Conservation (phyloP, 2,329 filamentous ascomycete genomes). For the Trichophyton benhamiae region DNA sequence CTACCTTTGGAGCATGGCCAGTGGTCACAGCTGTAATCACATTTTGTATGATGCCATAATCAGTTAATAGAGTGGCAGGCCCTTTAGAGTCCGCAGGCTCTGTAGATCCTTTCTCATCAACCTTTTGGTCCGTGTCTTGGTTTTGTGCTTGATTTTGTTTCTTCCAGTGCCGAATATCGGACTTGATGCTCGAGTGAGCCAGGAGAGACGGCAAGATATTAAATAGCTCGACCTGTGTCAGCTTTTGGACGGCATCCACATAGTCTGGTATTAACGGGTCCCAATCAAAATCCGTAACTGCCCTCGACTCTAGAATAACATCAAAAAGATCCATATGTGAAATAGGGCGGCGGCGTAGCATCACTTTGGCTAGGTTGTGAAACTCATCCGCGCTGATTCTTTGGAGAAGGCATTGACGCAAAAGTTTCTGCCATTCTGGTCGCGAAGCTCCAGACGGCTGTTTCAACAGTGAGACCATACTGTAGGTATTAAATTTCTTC, state of each 20-base stretch:
- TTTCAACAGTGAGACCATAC: not conserved
- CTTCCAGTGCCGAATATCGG: conserved; percentile 9
- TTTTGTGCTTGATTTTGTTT: not conserved
- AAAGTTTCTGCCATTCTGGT: conserved; percentile 11
- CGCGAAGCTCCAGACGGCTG: not conserved
- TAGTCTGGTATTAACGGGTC: conserved; percentile 33
- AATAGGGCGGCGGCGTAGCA: conserved; percentile 23
- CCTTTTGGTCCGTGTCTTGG: not conserved
- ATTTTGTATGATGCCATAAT: conserved; percentile 33
- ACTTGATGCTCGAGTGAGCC: conserved; percentile 26
- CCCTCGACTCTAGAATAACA: conserved; percentile 25
- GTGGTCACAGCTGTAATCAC: conserved; percentile 29
- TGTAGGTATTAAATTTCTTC: not conserved
- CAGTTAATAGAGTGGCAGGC: conserved; percentile 28
- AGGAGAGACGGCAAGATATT: conserved; percentile 24
- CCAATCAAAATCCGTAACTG: conserved; percentile 25
- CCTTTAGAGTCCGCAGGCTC: not conserved
- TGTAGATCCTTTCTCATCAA: not conserved
- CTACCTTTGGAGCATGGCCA: conserved; percentile 21
- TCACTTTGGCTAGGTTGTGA: conserved; percentile 25
- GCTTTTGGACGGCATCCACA: conserved; percentile 27
- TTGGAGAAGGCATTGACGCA: conserved; percentile 11
- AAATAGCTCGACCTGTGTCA: conserved; percentile 23
- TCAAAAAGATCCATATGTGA: conserved; percentile 24
- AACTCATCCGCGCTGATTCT: conserved; percentile 22